Base-by-base conservation (phyloP, 2,329 filamentous ascomycete species). In the Blastomyces gilchristii region DNA sequence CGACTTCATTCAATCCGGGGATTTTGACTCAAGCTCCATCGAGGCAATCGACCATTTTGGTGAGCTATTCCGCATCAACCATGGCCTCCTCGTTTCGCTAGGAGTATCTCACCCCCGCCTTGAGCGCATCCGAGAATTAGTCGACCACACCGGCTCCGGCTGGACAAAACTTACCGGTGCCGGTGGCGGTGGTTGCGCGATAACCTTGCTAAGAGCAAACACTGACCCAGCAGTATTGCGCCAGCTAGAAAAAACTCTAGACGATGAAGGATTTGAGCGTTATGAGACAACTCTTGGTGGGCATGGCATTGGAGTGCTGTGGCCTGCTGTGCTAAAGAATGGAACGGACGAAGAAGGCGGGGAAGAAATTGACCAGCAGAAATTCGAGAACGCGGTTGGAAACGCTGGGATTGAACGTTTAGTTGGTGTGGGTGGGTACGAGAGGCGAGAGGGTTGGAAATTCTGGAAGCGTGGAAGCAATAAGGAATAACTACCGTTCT, bases 151-250 rank as follows among this genome's bases (percentile, higher is more conserved):
- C 63, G 89, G 88, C 50, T 89, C 97, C 63, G 94, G 94, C 39
- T 99, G 92, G 92, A 97, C 94, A 14, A 99, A 99, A 75, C 83
- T 99, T 63, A 99, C 94, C 0, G 94, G 94, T 43, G 94, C 94
- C 1, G 94, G 94, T 28, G 95, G 94, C 14, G 95, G 94, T 63
- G 94, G 94, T 2, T 97, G 95, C 75, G 93, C 92, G 2, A 97
- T 99, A 68, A 95, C 93, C 0, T 80, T 99, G 3, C 80, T 99
- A 58, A 88, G 87, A 67, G 89, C 90, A 0, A 84, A 84, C 39
- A 79, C 83, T 1, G 72, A 83, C 7, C 69, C 73, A 18, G 78
- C 83, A 65, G 83, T 83, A 69, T 76, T 95, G 37, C 75, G 79
- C 31, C 77, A 81, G 11, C 78, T 97, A 18, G 85, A 93, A 68